Evolutionary conservation across 164 flowering plant species (phyloP), one percentile per base, ranked within the genome.

Genomic region (Saururus chinensis): DNA sequence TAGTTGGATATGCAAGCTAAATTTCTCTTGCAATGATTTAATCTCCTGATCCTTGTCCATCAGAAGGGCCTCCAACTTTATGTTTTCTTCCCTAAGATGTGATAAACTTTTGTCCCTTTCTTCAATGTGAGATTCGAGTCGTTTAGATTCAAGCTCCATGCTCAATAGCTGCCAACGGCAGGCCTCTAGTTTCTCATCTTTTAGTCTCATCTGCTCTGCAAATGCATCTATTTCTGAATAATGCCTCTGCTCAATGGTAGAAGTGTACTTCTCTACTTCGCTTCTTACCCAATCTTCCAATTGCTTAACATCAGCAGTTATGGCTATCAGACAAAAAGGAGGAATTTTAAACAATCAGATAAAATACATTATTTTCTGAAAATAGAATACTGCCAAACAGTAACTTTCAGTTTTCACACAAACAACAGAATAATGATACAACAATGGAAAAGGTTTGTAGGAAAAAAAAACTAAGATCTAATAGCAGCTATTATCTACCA

Each of bases 131-230:
- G 87, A 74, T 58, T 81, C 80, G 65, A 87, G 62, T 62, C 85
- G 74, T 79, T 88, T 87, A 20, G 84, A 79, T 72, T 90, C 95
- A 24, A 86, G 68, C 67, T 91, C 99, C 82, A 73, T 73, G 80
- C 93, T 85, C 57, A 88, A 60, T 53, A 81, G 56, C 56, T 74
- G 79, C 99, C 96, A 88, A 0, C 75, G 82, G n/a, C 61, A 81
- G 40, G 81, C 81, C 71, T 88, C 96, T 56, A 90, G 49, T 62
- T 84, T 88, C 71, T 89, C 97, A 69, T 89, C 96, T 74, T 81
- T 89, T 62, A 79, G 73, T 63, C 85, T 80, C 81, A 89, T 70
- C 67, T 93, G 86, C 71, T 93, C 92, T 12, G 77, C 77, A 65
- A 90, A 88, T 45, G 95, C 90, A 49, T 90, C 87, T 62, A 88